A percentile compares a stretch with the other conserved stretches of the same genome.
These are phyloP conservation scores for Mycena chlorophos DNA, from an alignment of 768 basidiomycete species.

Conservation along the genomic window DNA sequence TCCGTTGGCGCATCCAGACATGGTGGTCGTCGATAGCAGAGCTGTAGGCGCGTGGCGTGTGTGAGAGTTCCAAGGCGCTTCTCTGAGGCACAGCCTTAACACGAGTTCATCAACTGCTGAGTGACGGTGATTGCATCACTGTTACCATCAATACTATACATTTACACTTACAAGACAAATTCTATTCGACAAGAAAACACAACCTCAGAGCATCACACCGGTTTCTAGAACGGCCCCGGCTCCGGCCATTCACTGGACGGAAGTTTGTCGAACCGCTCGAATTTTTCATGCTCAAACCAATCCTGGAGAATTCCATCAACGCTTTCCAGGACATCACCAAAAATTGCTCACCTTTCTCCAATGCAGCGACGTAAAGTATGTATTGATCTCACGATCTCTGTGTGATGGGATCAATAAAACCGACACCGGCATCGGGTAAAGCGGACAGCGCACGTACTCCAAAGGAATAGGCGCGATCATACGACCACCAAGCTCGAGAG, in stretches of 20 bases:
- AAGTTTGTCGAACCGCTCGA: constrained; percentile 7
- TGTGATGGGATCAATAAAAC: background rate
- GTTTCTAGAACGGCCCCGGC: constrained; percentile 4
- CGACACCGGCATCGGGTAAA: background rate
- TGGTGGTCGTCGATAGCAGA: no score
- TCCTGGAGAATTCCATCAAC: background rate
- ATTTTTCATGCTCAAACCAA: constrained; percentile 7
- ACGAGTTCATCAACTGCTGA: no score
- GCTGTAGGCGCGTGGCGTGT: no score
- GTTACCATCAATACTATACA: no score
- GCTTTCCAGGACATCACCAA: background rate
- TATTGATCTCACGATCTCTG: background rate
- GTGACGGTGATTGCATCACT: no score
- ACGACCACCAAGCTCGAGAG: constrained; percentile 6
- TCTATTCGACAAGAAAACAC: no score
- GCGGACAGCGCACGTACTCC: background rate
- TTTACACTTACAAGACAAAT: no score
- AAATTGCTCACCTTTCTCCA: constrained; percentile 6
- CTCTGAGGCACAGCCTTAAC: no score
- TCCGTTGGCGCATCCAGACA: background rate
- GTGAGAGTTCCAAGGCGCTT: no score
- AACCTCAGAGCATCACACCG: no score
- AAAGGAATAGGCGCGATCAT: constrained; percentile 5
- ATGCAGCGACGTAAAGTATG: background rate
- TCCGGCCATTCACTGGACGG: constrained; percentile 8